These are phyloP conservation scores for Arthrobotrys musiformis DNA, from an alignment of 2,329 filamentous ascomycete genomes.

Conservation along the genomic window DNA sequence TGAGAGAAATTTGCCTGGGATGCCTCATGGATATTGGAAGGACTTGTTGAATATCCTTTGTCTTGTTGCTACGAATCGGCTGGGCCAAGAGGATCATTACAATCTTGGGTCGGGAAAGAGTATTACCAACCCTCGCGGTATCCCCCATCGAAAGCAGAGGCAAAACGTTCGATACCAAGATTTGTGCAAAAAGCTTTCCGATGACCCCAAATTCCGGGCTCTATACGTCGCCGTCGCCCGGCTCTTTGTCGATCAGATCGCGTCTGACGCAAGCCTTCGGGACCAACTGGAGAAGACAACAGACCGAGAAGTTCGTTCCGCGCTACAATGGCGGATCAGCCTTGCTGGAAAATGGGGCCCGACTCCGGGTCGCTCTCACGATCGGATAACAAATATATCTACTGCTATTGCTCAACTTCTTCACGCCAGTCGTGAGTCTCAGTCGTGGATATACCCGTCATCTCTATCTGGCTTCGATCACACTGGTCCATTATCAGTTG, in stretches of 20 bases:
- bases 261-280: conserved; percentile 63
- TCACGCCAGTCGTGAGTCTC: conserved; percentile 42
- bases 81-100: conserved; percentile 64
- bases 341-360: conserved; percentile 73
- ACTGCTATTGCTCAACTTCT: conserved; percentile 69
- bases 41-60: conserved; percentile 70
- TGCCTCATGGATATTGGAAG: conserved; percentile 73
- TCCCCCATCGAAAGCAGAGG: conserved; percentile 59
- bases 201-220: conserved; percentile 66
- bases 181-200: conserved; percentile 64
- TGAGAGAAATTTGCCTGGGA: conserved; percentile 60
- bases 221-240: conserved; percentile 69
- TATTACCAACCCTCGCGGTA: conserved; percentile 47
- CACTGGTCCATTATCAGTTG: neutral
- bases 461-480: conserved; percentile 23
- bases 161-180: conserved; percentile 64
- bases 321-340: conserved; percentile 64
- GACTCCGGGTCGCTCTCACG: conserved; percentile 68
- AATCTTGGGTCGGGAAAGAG: conserved; percentile 64
- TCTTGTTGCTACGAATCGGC: conserved; percentile 66
- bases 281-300: conserved; percentile 63
- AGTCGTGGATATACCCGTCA: conserved; percentile 21
- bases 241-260: conserved; percentile 69
- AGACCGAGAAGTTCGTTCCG: conserved; percentile 61
- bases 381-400: conserved; percentile 70